Evolutionary conservation across 176 grass and related monocot genomes (phyloP).

Genomic region (Phoenix roebelenii): DNA sequence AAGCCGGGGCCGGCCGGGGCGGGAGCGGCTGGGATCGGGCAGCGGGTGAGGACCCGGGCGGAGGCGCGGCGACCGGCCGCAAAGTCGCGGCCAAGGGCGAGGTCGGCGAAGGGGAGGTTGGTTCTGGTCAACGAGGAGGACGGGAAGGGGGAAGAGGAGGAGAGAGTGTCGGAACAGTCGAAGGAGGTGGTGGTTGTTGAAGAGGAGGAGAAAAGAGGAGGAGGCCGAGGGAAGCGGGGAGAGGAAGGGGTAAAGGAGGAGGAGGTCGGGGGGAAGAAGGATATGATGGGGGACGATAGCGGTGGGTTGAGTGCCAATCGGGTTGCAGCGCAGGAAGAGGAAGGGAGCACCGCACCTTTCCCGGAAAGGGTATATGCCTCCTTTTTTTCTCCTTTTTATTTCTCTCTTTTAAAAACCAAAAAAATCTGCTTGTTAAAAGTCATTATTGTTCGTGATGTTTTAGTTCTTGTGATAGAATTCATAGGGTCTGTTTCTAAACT

Average conservation of each 20-base stretch:
- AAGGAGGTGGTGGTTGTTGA: too few relatives aligned
- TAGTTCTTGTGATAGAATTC: too few relatives aligned
- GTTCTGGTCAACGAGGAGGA: neutral
- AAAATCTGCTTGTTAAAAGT: too few relatives aligned
- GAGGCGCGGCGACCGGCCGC: too few relatives aligned
- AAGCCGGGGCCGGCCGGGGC: neutral
- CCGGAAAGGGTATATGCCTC: slow-evolving; percentile 8
- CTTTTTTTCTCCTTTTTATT: neutral
- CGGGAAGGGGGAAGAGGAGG: neutral
- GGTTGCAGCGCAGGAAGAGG: slow-evolving; percentile 8
- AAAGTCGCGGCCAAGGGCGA: neutral
- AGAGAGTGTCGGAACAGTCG: too few relatives aligned
- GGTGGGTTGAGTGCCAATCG: slow-evolving; percentile 18
- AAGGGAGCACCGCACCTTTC: slow-evolving; percentile 13
- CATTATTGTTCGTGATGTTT: too few relatives aligned
- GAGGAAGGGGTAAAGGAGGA: too few relatives aligned
- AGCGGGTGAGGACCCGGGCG: too few relatives aligned
- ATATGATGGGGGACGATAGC: slow-evolving; percentile 1
- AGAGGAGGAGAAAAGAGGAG: neutral
- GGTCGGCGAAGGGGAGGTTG: neutral
- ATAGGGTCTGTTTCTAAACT: too few relatives aligned
- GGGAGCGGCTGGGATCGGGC: neutral
- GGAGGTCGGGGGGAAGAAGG: neutral
- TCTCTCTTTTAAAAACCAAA: neutral
- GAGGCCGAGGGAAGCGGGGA: too few relatives aligned